Conservation (phyloP, 176 grass and related monocot species). For the Bonia amplexicaulis region DNA sequence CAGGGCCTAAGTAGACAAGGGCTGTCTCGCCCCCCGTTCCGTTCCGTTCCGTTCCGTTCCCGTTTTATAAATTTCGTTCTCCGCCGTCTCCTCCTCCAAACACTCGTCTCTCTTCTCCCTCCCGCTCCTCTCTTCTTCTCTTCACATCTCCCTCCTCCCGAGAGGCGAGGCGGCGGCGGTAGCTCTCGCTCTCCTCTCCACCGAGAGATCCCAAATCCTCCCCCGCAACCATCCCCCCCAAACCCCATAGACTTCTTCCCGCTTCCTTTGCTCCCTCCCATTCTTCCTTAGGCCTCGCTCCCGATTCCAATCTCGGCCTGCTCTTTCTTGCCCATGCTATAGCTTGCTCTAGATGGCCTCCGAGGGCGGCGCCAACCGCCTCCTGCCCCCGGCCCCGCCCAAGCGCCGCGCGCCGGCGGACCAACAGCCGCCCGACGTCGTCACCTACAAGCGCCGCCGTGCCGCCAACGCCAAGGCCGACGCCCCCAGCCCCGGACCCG, state of each 20-base stretch:
- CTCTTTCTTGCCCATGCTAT: not conserved
- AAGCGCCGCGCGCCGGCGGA: constrained; percentile 14
- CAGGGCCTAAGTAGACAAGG: too few species aligned
- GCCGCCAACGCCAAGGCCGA: not conserved
- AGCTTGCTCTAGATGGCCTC: constrained; percentile 14
- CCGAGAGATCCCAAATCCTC: constrained; percentile 17
- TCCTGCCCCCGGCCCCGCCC: not conserved
- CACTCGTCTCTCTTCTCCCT: not conserved
- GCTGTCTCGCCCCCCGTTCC: too few species aligned
- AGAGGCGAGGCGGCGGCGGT: not conserved
- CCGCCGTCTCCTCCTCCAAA: not conserved
- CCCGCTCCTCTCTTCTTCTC: not conserved
- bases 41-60: too few species aligned
- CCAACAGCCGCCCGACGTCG: not conserved
- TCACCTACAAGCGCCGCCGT: constrained; percentile 57
- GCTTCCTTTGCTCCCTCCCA: not conserved
- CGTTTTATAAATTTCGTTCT: not conserved
- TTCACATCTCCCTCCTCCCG: not conserved
- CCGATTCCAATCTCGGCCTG: not conserved
- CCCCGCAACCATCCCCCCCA: not conserved
- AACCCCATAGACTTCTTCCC: constrained; percentile 10
- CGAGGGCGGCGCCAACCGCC: constrained; percentile 9
- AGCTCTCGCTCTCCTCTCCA: not conserved
- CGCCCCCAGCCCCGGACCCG: not conserved
- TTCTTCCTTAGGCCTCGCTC: not conserved